Base-by-base conservation (phyloP, 768 basidiomycete genomes). In the Termitomyces sp. region DNA sequence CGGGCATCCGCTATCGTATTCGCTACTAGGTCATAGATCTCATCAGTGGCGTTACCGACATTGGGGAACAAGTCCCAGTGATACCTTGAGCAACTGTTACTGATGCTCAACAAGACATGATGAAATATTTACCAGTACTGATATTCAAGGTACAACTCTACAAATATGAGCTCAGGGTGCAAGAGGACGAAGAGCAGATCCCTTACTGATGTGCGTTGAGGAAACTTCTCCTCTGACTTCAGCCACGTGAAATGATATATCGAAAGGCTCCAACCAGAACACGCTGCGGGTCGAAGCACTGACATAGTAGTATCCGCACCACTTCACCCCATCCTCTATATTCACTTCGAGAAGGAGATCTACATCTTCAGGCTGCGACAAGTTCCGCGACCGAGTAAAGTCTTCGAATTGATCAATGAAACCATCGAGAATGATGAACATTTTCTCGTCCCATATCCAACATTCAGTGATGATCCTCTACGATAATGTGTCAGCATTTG, bases 381-480 rank as follows among this genome's bases (percentile, higher is more conserved):
- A 9, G 17, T 50, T 46, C n/a, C 7, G 29, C 1, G n/a, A n/a
- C 9, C 21, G 27, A 11, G 38, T 46, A 10, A 51, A 56, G 3
- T 52, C 14, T 47, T 56, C 44, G 2, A 59, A 25, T 12, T 40
- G 27, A 1, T 17, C 7, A 5, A 59, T 47, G 37, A 56, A 59
- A 1, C 21, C 31, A 12, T 7, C 7, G 4, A 59, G 48, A 2
- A 41, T 41, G 1, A 4, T 6, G 4, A n/a, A 34, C 17, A 45
- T 8, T 1, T 34, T 1, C 3, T 19, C 29, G 9, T 59, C 42
- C 47, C 35, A 46, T 16, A 59, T 44, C 58, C 58, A 59, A 11
- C 42, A 50, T 29, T 59, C 58, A 10, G 58, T 59, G 16, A 56
- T 35, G 31, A 59, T 59, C 8, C 49, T 55, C 58, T 59, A 19